Base-by-base conservation (phyloP, 2,329 filamentous ascomycete species). In the Epichloe gansuensis region DNA sequence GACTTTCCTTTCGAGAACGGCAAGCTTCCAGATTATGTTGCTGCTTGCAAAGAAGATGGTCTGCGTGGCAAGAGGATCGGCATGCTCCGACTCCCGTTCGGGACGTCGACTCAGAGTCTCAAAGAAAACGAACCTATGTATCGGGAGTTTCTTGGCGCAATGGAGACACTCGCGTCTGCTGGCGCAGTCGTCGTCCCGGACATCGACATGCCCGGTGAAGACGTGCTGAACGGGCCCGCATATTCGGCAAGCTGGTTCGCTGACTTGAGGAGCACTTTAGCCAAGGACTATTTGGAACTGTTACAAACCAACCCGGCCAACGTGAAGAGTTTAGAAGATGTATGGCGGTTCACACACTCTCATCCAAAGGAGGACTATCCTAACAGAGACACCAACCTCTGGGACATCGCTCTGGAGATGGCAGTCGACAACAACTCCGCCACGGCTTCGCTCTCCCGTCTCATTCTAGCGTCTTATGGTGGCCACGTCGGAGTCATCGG, bases 51-150 rank as follows among this genome's bases (percentile, higher is more conserved):
- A n/a, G n/a, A 17, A 27, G 71, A 71, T 23, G 71, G 73, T 1
- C 68, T 85, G 0, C 53, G 64, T 8, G 80, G 78, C 9, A 77
- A 78, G 50, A 74, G 81, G 2, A 80, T 87, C 36, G 84, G 84
- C 2, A 72, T 87, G 5, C 79, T 82, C 0, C 71, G 76, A n/a
- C 3, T 0, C 3, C 8, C 8, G 8, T 4, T 0, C 27, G 82
- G 84, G 57, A 38, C 84, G 34, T 66, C 15, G 13, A 1, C 23
- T 15, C 12, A 23, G 40, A 17, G 4, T 9, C 40, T 54, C 47
- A 40, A 55, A 48, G 12, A 17, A n/a, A 11, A 12, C 43, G 2
- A 13, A 45, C 13, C 17, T 1, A 21, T 50, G 7, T 25, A 46
- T 40, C 4, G n/a, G 41, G 47, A 39, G 0, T 87, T 86, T 59